phyloP scores from a whole-genome alignment of 1,139 yeast genomes.

The Tardiomyces blankii region DNA sequence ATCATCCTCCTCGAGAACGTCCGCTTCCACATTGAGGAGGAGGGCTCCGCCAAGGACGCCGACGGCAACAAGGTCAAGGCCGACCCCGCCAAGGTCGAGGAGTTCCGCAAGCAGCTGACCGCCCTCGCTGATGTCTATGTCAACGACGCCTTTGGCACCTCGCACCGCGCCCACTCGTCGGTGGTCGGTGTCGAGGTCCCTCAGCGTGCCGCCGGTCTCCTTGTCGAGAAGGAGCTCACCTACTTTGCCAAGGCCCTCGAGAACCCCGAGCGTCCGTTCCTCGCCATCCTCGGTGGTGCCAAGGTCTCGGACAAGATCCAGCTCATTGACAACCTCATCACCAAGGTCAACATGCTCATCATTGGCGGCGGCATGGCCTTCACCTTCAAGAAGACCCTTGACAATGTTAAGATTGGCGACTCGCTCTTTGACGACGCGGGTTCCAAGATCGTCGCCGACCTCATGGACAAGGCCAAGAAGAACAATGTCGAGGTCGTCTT shows the following conservation, averaged over 20 bases:
- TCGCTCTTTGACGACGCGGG: constrained; percentile 89
- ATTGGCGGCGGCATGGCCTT: constrained; percentile 99
- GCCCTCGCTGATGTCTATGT: constrained; percentile 89
- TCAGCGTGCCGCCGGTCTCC: constrained; percentile 94
- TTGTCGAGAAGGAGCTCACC: constrained; percentile 90
- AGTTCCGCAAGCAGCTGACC: constrained; percentile 80
- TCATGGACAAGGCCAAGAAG: constrained; percentile 89
- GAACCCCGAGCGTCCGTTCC: constrained; percentile 92
- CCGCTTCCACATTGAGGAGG: constrained; percentile 94
- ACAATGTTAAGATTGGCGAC: constrained; percentile 72
- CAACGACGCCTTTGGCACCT: constrained; percentile 97
- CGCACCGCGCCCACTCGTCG: constrained; percentile 98
- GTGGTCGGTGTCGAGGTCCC: constrained; percentile 93
- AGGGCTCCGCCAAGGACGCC: constrained; percentile 85
- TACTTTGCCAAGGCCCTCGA: constrained; percentile 97
- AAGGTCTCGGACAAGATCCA: constrained; percentile 97
- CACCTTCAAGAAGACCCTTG: constrained; percentile 90
- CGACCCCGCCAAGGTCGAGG: constrained; percentile 64
- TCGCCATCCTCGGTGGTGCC: constrained; percentile 97
- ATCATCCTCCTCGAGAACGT: constrained; percentile 84
- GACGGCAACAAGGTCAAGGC: constrained; percentile 91
- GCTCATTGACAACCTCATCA: constrained; percentile 90
- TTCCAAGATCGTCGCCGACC: constrained; percentile 79
- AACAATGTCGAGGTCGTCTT: constrained; percentile 83
- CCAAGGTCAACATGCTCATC: constrained; percentile 85